Conservation (phyloP, 768 basidiomycete genomes). For the Trichaptum fuscoviolaceum region DNA sequence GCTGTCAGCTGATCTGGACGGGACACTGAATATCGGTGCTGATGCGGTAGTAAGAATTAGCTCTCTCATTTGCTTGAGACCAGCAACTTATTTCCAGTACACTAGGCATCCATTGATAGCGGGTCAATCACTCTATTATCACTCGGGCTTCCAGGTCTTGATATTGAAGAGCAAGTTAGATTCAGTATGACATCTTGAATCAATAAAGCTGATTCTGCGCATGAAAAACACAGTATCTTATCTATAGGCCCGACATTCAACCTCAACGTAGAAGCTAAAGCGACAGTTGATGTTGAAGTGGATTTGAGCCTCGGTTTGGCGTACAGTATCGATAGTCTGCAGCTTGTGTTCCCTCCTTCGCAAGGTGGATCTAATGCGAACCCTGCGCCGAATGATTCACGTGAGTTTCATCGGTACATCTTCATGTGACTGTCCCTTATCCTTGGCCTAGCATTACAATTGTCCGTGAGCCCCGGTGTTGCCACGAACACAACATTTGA, state of each 20-base stretch:
- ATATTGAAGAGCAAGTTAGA: conserved; percentile 40
- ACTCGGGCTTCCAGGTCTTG: conserved; percentile 41
- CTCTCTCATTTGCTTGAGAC: too few relatives aligned
- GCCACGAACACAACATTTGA: conserved; percentile 35
- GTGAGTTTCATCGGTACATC: conserved; percentile 28
- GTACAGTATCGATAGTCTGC: conserved; percentile 35
- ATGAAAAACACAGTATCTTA: conserved; percentile 41
- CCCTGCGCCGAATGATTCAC: conserved; percentile 36
- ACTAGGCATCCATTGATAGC: conserved; percentile 35
- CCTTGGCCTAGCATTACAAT: conserved; percentile 29
- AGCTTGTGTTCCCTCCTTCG: conserved; percentile 39
- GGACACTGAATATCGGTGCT: conserved; percentile 33
- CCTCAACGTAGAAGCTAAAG: conserved; percentile 21
- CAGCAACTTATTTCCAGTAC: neutral
- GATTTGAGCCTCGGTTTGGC: conserved; percentile 39
- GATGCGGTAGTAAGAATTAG: conserved; percentile 28
- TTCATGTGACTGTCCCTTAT: neutral
- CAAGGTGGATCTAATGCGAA: conserved; percentile 18
- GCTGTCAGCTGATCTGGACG: conserved; percentile 34
- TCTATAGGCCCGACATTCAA: conserved; percentile 34
- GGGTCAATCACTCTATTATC: conserved; percentile 37
- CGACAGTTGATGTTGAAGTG: conserved; percentile 31
- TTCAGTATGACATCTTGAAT: neutral
- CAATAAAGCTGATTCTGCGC: neutral
- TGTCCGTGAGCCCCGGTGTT: conserved; percentile 37